Conservation (phyloP, 345 rosid genomes). For the Salix exigua region DNA sequence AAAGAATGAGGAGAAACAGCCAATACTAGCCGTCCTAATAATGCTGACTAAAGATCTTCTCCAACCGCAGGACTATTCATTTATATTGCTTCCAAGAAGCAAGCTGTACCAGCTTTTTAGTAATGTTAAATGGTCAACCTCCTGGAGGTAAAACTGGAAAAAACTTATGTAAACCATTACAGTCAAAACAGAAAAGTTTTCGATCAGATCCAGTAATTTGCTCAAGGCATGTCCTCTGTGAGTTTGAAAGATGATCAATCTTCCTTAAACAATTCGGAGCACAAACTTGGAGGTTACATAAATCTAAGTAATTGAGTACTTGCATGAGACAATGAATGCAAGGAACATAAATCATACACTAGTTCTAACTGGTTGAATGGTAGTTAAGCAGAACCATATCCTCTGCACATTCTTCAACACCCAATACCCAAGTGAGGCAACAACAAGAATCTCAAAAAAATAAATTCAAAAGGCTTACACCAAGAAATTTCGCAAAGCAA, state of each 20-base stretch:
- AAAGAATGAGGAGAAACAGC: not conserved
- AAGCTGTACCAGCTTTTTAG: not conserved
- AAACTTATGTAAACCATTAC: not conserved
- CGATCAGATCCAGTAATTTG: too few relatives aligned
- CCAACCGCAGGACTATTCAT: not conserved
- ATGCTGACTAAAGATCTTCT: not conserved
- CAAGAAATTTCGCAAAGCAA: not conserved
- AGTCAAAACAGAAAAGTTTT: not conserved
- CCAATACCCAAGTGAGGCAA: not conserved
- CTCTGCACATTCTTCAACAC: not conserved
- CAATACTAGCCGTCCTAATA: not conserved
- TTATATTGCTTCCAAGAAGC: not conserved
- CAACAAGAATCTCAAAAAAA: not conserved
- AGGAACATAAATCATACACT: not conserved
- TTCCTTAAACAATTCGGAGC: not conserved
- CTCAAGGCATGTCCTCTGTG: not conserved
- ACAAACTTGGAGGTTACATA: not conserved
- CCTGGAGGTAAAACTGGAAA: not conserved
- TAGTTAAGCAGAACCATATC: not conserved
- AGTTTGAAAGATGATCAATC: not conserved
- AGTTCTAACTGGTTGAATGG: not conserved
- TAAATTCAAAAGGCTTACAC: not conserved
- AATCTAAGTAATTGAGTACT: not conserved
- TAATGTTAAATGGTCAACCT: not conserved
- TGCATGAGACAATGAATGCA: not conserved